phyloP scores from a whole-genome alignment of 192 early-diverging fungal genomes.

The Entophlyctis luteolus region DNA sequence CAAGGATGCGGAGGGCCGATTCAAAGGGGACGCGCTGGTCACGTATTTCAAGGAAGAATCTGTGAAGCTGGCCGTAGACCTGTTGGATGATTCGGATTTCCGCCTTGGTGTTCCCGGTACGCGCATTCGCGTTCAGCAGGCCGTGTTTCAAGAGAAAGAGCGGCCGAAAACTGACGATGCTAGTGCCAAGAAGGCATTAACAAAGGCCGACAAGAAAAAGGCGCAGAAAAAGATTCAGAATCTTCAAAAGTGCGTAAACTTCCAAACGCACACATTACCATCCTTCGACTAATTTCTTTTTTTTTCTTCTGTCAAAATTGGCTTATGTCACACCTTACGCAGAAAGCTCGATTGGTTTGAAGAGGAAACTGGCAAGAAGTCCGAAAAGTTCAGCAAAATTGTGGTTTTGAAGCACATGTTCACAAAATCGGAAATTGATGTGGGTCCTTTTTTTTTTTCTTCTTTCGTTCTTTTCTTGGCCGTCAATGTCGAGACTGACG shows the following conservation, averaged over 20 bases:
- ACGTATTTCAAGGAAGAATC: constrained; percentile 88
- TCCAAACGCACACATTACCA: too few species aligned
- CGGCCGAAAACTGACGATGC: constrained; percentile 21
- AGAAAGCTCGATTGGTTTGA: constrained; percentile 94
- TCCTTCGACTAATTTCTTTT: too few species aligned
- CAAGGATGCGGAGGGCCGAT: constrained; percentile 54
- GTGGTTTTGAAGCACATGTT: constrained; percentile 97
- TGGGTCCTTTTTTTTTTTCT: constrained; percentile 27
- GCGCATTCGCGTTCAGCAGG: constrained; percentile 73
- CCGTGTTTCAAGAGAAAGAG: constrained; percentile 78
- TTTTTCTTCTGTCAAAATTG: not conserved
- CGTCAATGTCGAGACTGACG: not conserved
- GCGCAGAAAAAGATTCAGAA: constrained; percentile 51
- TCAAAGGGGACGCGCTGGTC: constrained; percentile 90
- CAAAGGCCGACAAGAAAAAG: constrained; percentile 39
- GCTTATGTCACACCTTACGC: not conserved
- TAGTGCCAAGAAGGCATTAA: not conserved
- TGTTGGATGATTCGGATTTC: constrained; percentile 84
- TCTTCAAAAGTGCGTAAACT: constrained; percentile 71
- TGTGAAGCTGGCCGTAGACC: constrained; percentile 74
- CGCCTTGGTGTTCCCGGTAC: constrained; percentile 45
- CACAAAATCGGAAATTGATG: constrained; percentile 80
- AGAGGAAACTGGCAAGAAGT: constrained; percentile 56
- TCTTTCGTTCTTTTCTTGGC: constrained; percentile 1
- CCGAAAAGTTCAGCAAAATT: constrained; percentile 72